Percentiles rank a stretch among this genome's conserved stretches.
Conservation (phyloP, 352 stramenopile species). For the Phytopythium boreale region DNA sequence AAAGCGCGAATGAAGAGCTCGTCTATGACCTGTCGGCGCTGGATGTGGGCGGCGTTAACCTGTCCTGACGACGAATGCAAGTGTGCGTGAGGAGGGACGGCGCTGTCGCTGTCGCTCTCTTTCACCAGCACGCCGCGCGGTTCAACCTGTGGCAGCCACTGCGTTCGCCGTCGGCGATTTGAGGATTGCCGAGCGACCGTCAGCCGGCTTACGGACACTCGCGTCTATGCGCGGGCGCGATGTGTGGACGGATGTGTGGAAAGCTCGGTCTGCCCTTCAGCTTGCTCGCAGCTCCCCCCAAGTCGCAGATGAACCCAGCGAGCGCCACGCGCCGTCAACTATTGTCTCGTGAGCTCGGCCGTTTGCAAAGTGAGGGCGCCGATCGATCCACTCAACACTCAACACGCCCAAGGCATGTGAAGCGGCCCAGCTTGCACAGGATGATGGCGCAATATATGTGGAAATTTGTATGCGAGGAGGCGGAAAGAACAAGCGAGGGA, state of each 20-base stretch:
- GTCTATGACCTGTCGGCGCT: not conserved
- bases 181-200: not conserved
- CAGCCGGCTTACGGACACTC: not conserved
- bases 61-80: not conserved
- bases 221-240: constrained; percentile 2
- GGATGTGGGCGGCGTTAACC: not conserved
- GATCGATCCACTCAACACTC: not conserved
- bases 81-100: not conserved
- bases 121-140: not conserved
- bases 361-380: constrained; percentile 6
- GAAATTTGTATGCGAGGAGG: not conserved
- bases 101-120: not conserved
- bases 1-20: not conserved
- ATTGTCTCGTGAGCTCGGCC: constrained; percentile 1
- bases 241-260: constrained; percentile 4
- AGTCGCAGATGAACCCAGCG: not conserved
- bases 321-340: not conserved
- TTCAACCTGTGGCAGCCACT: not conserved
- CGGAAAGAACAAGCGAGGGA: not conserved
- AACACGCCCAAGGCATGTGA: not conserved
- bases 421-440: no score
- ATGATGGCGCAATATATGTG: not conserved
- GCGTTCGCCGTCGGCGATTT: not conserved
- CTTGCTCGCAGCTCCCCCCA: no score
- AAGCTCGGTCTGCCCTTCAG: not conserved